Evolutionary conservation across 129 eudicot genomes (phyloP), one percentile per base, ranked within the genome.

Genomic region (Ambrosia artemisiifolia): DNA sequence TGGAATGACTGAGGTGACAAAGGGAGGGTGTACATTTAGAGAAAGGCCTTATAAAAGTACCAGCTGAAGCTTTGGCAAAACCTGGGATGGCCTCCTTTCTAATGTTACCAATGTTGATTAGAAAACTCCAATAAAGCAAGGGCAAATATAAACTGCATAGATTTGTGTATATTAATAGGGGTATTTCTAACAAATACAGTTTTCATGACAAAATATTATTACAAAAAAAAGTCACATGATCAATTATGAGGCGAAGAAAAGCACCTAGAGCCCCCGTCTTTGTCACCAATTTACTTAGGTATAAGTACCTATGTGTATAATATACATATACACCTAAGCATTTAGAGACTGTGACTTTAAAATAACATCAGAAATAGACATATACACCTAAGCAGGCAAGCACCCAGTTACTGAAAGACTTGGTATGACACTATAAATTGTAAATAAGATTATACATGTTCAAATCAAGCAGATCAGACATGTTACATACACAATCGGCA

Each of bases 31-130:
- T 24, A 24, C 28, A 24, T 24, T 24, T 24, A 24, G 28, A 24
- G 1, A 24, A 24, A 24, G 1, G 28, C 28, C 28, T 24, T 24
- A 24, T 24, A 24, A 9, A 61, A 51, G 17, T 18, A 94, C 98
- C 96, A 90, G 98, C 76, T 84, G 72, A 77, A 94, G 96, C 89
- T 88, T 94, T 16, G 98, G 97, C 40, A 90, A 67, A 64, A 90
- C 96, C 65, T 82, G 76, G 38, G 91, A 75, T 34, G 98, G 96
- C 67, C 81, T 75, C 47, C 98, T 96, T 73, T 90, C 97, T 4
- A 94, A 86, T 32, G 93, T 90, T 18, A 90, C 81, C 69, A 90
- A 65, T 59, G 91, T 73, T 46, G 97, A 84, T 65, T 88, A 81
- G 81, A 94, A 88, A 81, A 82, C 78, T 54, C 91, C 97, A 65